Conservation (phyloP, 2,329 filamentous ascomycete species). For the Curvularia verruculosa region DNA sequence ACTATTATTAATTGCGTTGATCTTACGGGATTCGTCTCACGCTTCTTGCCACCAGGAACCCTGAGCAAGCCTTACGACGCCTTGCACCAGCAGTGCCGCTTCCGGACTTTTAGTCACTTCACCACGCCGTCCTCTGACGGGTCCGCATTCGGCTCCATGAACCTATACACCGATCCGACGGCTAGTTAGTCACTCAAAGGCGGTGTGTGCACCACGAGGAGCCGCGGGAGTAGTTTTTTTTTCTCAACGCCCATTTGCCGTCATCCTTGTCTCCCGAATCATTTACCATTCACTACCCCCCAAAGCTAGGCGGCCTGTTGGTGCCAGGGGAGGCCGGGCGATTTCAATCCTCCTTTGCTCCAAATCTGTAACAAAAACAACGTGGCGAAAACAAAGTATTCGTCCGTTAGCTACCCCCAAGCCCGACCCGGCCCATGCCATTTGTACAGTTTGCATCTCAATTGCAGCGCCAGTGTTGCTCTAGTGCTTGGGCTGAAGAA, state of each 20-base stretch:
- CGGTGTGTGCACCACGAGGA: slow-evolving; percentile 15
- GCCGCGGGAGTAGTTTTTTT: slow-evolving; percentile 15
- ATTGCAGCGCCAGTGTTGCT: not conserved
- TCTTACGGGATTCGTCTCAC: slow-evolving; percentile 15
- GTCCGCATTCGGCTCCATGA: slow-evolving; percentile 14
- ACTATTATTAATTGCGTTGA: slow-evolving; percentile 27
- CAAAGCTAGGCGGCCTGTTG: slow-evolving; percentile 14
- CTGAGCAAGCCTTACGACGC: slow-evolving; percentile 1
- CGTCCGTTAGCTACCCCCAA: not conserved
- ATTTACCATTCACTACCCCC: slow-evolving; percentile 7
- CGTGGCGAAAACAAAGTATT: not conserved
- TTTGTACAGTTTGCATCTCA: not conserved
- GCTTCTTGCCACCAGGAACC: slow-evolving; percentile 10
- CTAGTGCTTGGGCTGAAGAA: not conserved
- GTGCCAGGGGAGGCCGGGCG: slow-evolving; percentile 10
- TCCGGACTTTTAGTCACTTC: slow-evolving; percentile 12
- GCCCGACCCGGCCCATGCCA: not conserved
- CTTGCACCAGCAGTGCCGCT: slow-evolving; percentile 4
- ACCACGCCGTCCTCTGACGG: slow-evolving; percentile 12
- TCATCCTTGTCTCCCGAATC: not conserved
- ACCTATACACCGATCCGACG: slow-evolving; percentile 9
- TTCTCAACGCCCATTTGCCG: not conserved
- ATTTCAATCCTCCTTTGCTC: slow-evolving; percentile 5
- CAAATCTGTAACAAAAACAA: slow-evolving; percentile 13
- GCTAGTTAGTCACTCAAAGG: slow-evolving; percentile 7